Evolutionary conservation across 805 yeast species (phyloP).

Genomic region (Hanseniaspora nectarophila): DNA sequence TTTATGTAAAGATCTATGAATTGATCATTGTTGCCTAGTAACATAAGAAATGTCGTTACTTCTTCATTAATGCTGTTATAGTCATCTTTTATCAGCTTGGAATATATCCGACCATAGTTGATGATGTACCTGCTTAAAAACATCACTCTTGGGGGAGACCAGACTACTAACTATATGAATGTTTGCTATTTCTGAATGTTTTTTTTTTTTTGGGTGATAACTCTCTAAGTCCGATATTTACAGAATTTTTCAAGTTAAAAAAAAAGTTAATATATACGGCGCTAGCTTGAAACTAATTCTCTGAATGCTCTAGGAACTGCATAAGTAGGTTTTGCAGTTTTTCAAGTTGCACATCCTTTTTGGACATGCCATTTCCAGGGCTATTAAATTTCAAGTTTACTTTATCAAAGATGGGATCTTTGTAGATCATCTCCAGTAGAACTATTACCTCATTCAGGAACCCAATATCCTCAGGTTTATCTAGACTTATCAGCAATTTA

Average conservation of each 20-base stretch:
- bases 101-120: slow-evolving; percentile 21
- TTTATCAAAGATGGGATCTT: background rate
- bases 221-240: too few species aligned
- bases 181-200: too few species aligned
- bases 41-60: slow-evolving; percentile 22
- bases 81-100: slow-evolving; percentile 17
- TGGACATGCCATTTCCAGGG: too few species aligned
- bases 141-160: background rate
- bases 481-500: background rate
- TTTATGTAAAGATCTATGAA: slow-evolving; percentile 27
- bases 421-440: background rate
- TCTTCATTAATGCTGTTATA: slow-evolving; percentile 20
- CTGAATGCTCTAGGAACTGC: background rate
- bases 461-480: background rate
- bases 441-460: background rate
- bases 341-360: background rate
- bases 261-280: too few species aligned
- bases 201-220: too few species aligned
- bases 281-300: too few species aligned
- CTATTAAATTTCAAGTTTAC: too few species aligned
- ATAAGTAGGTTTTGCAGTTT: background rate
- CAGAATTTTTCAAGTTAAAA: too few species aligned
- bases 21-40: slow-evolving; percentile 22
- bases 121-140: slow-evolving; percentile 15
- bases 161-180: too few species aligned